Conservation (phyloP, 805 yeast genomes). For the Sugiyamaella lignohabitans region DNA sequence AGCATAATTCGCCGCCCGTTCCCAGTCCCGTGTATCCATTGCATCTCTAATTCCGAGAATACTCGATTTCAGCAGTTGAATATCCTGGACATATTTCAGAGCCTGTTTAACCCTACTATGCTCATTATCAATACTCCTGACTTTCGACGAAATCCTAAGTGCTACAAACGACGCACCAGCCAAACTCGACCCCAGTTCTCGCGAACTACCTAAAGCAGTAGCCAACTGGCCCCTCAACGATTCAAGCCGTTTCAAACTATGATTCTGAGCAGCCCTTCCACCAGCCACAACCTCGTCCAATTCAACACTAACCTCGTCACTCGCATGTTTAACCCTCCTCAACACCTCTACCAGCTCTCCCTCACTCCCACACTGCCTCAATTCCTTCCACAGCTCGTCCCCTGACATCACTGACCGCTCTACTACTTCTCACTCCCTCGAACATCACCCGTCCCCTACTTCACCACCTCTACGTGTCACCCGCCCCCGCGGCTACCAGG, state of each 20-base stretch:
- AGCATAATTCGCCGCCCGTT: conserved; percentile 68
- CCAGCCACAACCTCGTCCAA: conserved; percentile 1
- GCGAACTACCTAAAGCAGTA: conserved; percentile 39
- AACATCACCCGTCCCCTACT: too few relatives aligned
- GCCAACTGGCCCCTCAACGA: conserved; percentile 26
- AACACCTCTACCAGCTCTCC: conserved; percentile 15
- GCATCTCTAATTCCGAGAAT: conserved; percentile 63
- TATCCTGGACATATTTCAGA: conserved; percentile 55
- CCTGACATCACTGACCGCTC: too few relatives aligned
- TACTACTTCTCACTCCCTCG: too few relatives aligned
- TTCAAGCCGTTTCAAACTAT: conserved; percentile 25
- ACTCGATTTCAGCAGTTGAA: conserved; percentile 58
- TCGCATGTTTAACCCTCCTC: conserved; percentile 5
- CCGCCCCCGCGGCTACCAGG: too few relatives aligned
- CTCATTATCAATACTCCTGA: conserved; percentile 64
- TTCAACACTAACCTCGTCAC: not conserved
- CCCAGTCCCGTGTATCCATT: conserved; percentile 63
- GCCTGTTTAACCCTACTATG: conserved; percentile 57
- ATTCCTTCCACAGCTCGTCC: not conserved
- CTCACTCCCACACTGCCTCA: conserved; percentile 3
- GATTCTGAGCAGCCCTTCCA: conserved; percentile 14
- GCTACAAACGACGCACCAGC: conserved; percentile 61
- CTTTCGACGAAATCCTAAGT: conserved; percentile 57
- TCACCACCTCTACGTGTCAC: too few relatives aligned
- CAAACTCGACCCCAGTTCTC: conserved; percentile 47